Conservation (phyloP, 2,329 filamentous ascomycete genomes). For the Arthroderma sp. region DNA sequence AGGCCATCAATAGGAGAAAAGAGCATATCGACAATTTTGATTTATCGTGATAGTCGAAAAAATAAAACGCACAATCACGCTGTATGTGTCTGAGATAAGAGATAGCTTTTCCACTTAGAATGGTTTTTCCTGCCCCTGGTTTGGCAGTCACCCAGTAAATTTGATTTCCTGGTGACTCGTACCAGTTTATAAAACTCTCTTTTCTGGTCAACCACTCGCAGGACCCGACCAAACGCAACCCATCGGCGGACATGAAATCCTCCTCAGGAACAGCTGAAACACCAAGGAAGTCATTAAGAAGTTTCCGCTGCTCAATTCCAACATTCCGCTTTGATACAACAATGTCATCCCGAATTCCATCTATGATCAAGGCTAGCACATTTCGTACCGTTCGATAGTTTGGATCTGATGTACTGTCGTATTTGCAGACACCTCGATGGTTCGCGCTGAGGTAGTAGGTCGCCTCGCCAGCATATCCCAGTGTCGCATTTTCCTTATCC, state of each 20-base stretch:
- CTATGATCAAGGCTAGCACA: constrained; percentile 18
- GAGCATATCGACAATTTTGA: constrained; percentile 14
- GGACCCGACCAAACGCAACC: constrained; percentile 10
- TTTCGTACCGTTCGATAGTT: constrained; percentile 24
- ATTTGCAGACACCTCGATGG: constrained; percentile 34
- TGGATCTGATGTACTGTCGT: constrained; percentile 16
- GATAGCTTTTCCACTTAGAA: constrained; percentile 18
- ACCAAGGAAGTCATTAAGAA: constrained; percentile 10
- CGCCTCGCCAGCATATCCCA: constrained; percentile 32
- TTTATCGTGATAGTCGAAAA: constrained; percentile 22
- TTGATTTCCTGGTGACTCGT: not conserved
- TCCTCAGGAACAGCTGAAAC: constrained; percentile 9
- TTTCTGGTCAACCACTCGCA: constrained; percentile 13
- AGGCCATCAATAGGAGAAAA: constrained; percentile 21
- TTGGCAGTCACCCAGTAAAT: constrained; percentile 22
- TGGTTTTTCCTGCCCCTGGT: constrained; percentile 23
- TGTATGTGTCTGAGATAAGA: constrained; percentile 12
- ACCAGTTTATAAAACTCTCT: constrained; percentile 7
- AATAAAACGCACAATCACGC: constrained; percentile 19
- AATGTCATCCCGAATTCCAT: constrained; percentile 3
- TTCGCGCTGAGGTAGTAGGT: constrained; percentile 28
- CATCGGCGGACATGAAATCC: constrained; percentile 9
- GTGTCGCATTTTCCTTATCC: constrained; percentile 29
- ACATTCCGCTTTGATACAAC: constrained; percentile 8
- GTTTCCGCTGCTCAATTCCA: constrained; percentile 1